Conservation (phyloP, 2,329 filamentous ascomycete species). For the Xylaria sp. region DNA sequence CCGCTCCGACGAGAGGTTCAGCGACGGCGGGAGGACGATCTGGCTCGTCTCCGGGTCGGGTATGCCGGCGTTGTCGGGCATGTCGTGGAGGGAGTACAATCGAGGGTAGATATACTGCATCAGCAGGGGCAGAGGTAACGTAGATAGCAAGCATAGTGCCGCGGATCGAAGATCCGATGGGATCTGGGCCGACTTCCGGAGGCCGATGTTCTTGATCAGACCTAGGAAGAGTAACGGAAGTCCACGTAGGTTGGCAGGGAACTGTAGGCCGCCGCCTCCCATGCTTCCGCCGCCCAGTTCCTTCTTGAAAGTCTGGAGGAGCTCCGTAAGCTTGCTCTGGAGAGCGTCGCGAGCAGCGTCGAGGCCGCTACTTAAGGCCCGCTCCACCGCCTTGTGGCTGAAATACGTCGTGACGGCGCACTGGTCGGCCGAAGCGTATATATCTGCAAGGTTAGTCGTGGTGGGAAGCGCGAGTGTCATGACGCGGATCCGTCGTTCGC, state of each 20-base stretch:
- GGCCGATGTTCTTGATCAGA: conserved; percentile 92
- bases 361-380: conserved; percentile 80
- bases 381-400: conserved; percentile 96
- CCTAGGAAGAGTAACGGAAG: conserved; percentile 90
- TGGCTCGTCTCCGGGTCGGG: conserved; percentile 85
- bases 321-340: conserved; percentile 87
- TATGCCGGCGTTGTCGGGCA: conserved; percentile 90
- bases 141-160: conserved; percentile 91
- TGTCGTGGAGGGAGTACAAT: conserved; percentile 88
- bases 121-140: conserved; percentile 83
- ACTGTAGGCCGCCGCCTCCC: conserved; percentile 85
- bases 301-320: conserved; percentile 94
- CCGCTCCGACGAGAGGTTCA: conserved; percentile 86
- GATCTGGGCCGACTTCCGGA: conserved; percentile 91
- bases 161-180: conserved; percentile 92
- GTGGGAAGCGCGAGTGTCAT: conserved; percentile 92
- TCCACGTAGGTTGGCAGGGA: conserved; percentile 88
- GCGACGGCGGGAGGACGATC: conserved; percentile 80
- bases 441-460: conserved; percentile 83
- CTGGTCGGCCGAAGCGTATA: conserved; percentile 95
- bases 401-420: conserved; percentile 92
- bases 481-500: conserved; percentile 91
- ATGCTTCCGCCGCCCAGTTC: conserved; percentile 95
- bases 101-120: conserved; percentile 91
- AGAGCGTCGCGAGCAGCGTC: conserved; percentile 90